These are phyloP conservation scores for Apiospora phragmitis DNA, from an alignment of 2,329 filamentous ascomycete species.

Conservation along the genomic window DNA sequence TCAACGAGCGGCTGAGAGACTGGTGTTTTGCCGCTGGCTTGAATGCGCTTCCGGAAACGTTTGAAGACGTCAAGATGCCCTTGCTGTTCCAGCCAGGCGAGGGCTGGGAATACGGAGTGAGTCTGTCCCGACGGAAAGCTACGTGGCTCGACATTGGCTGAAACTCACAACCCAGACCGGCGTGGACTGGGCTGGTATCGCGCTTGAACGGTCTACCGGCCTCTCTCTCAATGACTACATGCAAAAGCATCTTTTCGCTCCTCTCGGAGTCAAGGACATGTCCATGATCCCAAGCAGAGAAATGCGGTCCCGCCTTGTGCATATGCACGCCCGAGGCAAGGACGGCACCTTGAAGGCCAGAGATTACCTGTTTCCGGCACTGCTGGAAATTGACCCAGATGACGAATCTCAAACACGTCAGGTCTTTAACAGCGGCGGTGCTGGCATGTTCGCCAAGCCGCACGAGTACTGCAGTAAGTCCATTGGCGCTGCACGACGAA, in stretches of 20 bases:
- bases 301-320: slow-evolving; percentile 56
- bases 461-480: slow-evolving; percentile 59
- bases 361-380: slow-evolving; percentile 50
- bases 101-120: slow-evolving; percentile 61
- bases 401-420: slow-evolving; percentile 41
- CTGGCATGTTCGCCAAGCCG: slow-evolving; percentile 59
- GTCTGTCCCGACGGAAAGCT: slow-evolving; percentile 16
- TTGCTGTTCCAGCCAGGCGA: slow-evolving; percentile 65
- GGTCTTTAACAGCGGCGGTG: slow-evolving; percentile 61
- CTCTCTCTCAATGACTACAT: slow-evolving; percentile 49
- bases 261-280: slow-evolving; percentile 49
- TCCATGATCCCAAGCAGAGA: slow-evolving; percentile 56
- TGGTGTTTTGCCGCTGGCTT: slow-evolving; percentile 49
- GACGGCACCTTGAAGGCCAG: slow-evolving; percentile 41
- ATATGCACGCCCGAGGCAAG: slow-evolving; percentile 54
- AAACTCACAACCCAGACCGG: slow-evolving; percentile 37
- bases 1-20: slow-evolving; percentile 48
- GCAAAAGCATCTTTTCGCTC: slow-evolving; percentile 46
- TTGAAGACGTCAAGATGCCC: slow-evolving; percentile 52
- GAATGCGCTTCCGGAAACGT: slow-evolving; percentile 58
- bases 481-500: neutral
- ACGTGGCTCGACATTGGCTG: neutral
- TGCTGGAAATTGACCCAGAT: slow-evolving; percentile 29
- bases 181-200: slow-evolving; percentile 56
- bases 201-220: slow-evolving; percentile 46